Conservation (phyloP, 192 early-diverging fungal genomes). For the Podila verticillata region DNA sequence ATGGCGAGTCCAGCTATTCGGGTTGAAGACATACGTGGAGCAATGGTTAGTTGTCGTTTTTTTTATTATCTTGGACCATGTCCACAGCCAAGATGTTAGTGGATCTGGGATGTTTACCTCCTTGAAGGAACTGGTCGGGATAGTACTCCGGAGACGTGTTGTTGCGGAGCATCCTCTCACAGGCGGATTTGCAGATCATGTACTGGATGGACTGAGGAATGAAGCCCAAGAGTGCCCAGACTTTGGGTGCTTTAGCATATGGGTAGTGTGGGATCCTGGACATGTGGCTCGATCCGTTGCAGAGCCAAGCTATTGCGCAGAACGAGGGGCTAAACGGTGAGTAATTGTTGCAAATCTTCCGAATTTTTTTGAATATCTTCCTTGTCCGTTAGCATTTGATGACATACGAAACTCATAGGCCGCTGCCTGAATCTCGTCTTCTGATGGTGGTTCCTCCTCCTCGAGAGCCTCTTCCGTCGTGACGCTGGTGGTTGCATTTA, state of each 20-base stretch:
- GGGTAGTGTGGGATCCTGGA: slow-evolving; percentile 58
- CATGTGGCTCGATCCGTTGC: slow-evolving; percentile 25
- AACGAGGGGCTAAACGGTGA: background rate
- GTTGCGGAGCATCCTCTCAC: slow-evolving; percentile 53
- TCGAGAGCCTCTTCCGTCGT: no score
- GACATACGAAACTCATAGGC: slow-evolving; percentile 45
- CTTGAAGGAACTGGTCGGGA: slow-evolving; percentile 61
- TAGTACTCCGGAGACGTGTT: slow-evolving; percentile 56
- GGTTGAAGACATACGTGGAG: background rate
- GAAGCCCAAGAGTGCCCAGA: slow-evolving; percentile 50
- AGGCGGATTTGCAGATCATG: slow-evolving; percentile 51
- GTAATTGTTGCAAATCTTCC: background rate
- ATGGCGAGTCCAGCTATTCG: slow-evolving; percentile 34
- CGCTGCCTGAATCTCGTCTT: slow-evolving; percentile 19
- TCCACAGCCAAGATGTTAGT: background rate
- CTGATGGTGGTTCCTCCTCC: slow-evolving; percentile 11
- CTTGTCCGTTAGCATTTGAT: background rate
- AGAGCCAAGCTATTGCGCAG: slow-evolving; percentile 25
- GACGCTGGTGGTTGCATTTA: no score
- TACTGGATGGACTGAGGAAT: slow-evolving; percentile 53
- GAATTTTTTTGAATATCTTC: no score
- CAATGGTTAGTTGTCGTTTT: background rate
- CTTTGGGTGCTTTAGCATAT: slow-evolving; percentile 48
- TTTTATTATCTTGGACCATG: no score
- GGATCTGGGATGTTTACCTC: slow-evolving; percentile 34